Percentiles rank a stretch among this genome's conserved stretches.
These are phyloP conservation scores for Plasmodium cynomolgi DNA, from an alignment of 169 alveolate genomes.

Conservation along the genomic window DNA sequence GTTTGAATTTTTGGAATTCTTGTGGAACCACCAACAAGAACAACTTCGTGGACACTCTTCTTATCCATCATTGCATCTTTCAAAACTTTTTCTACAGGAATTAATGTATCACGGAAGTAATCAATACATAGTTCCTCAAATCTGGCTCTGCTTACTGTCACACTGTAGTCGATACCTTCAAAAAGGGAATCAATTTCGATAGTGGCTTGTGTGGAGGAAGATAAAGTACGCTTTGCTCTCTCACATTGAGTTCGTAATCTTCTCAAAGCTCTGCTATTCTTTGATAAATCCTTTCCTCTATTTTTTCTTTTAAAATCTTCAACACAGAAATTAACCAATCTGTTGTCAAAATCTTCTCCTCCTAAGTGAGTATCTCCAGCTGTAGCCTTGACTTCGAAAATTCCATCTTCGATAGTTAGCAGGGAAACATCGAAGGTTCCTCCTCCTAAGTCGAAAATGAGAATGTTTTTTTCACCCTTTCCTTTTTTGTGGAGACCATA, in stretches of 20 bases:
- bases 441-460: constrained; percentile 98
- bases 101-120: constrained; percentile 94
- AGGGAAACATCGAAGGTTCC: constrained; percentile 99
- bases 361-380: constrained; percentile 99
- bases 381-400: constrained; percentile 98
- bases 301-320: constrained; percentile 95
- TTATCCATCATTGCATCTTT: constrained; percentile 95
- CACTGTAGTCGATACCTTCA: constrained; percentile 96
- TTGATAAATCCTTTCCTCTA: constrained; percentile 90
- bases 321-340: constrained; percentile 96
- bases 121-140: constrained; percentile 98
- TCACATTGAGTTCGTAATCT: constrained; percentile 98
- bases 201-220: constrained; percentile 96
- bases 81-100: constrained; percentile 97
- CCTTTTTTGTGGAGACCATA: constrained; percentile 97
- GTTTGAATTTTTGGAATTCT: constrained; percentile 96
- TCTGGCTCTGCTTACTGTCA: constrained; percentile 96
- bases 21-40: constrained; percentile 98
- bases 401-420: constrained; percentile 96
- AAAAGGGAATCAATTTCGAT: constrained; percentile 96
- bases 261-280: constrained; percentile 93
- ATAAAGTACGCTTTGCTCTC: constrained; percentile 97
- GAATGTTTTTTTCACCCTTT: constrained; percentile 93
- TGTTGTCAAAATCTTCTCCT: constrained; percentile 99
- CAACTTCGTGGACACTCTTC: constrained; percentile 95